Evolutionary conservation across 2,329 filamentous ascomycete genomes (phyloP).

Genomic region (Botryotinia globosa): DNA sequence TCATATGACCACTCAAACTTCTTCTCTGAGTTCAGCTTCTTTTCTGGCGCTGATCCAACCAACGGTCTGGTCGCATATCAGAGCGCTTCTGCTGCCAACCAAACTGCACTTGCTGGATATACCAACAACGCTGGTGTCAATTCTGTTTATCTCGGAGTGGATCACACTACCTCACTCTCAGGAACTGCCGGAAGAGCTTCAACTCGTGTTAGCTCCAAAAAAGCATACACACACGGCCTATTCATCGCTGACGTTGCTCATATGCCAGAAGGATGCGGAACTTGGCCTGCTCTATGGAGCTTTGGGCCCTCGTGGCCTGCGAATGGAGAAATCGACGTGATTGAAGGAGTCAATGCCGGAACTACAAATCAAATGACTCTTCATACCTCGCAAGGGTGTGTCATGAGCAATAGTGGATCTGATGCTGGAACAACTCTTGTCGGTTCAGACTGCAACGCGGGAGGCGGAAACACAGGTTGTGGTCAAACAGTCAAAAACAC

Average conservation of each 20-base stretch:
- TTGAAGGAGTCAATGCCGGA: constrained; percentile 71
- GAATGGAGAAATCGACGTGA: constrained; percentile 74
- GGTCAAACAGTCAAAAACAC: constrained; percentile 50
- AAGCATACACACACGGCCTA: constrained; percentile 53
- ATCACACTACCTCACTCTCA: constrained; percentile 55
- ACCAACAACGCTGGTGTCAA: constrained; percentile 41
- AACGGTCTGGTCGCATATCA: constrained; percentile 72
- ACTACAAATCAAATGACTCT: constrained; percentile 61
- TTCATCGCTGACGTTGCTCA: constrained; percentile 57
- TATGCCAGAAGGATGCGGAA: constrained; percentile 58
- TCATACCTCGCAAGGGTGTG: constrained; percentile 62
- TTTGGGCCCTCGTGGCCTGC: constrained; percentile 68
- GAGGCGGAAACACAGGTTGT: constrained; percentile 55
- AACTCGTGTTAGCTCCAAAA: constrained; percentile 61
- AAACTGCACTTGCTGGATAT: constrained; percentile 46
- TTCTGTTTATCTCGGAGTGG: constrained; percentile 65
- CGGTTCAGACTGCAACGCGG: constrained; percentile 55
- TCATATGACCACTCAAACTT: constrained; percentile 46
- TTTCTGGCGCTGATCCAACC: constrained; percentile 62
- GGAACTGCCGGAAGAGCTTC: constrained; percentile 59
- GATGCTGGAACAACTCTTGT: constrained; percentile 48
- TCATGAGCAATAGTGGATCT: constrained; percentile 50
- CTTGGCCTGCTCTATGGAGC: constrained; percentile 57
- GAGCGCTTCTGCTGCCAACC: constrained; percentile 54
- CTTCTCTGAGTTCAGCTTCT: constrained; percentile 54